Conservation (phyloP, 2,329 filamentous ascomycete genomes). For the Mollisia scopiformis region DNA sequence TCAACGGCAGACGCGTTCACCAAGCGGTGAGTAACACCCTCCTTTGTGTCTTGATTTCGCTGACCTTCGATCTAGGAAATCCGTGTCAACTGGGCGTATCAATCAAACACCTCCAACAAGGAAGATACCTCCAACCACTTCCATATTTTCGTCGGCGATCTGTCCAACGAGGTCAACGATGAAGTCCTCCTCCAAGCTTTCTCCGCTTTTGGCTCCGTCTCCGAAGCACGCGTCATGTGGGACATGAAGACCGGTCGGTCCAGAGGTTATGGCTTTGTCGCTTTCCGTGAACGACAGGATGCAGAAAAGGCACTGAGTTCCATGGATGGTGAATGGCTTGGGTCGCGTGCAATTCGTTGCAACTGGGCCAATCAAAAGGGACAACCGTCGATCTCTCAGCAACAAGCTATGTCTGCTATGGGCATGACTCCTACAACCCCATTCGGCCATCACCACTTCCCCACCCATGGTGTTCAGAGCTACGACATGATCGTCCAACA, state of each 20-base stretch:
- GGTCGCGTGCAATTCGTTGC: constrained; percentile 95
- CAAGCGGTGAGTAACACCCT: constrained; percentile 73
- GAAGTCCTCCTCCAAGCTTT: constrained; percentile 93
- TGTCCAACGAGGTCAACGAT: constrained; percentile 98
- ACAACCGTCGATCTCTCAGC: constrained; percentile 97
- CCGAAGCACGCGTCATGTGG: constrained; percentile 99
- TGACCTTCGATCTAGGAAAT: constrained; percentile 70
- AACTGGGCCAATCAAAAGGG: constrained; percentile 99
- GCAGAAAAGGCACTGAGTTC: constrained; percentile 95
- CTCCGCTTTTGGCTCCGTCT: constrained; percentile 92
- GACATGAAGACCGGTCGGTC: constrained; percentile 99
- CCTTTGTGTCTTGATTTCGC: not conserved
- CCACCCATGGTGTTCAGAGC: constrained; percentile 93
- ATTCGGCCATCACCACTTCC: constrained; percentile 97
- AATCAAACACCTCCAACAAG: constrained; percentile 91
- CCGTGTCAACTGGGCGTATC: constrained; percentile 98
- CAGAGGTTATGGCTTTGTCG: constrained; percentile 96
- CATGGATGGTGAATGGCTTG: constrained; percentile 99
- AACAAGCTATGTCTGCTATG: constrained; percentile 96
- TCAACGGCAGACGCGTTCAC: constrained; percentile 94
- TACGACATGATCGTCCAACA: constrained; percentile 97
- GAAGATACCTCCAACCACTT: constrained; percentile 98
- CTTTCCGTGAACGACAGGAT: constrained; percentile 90
- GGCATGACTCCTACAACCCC: constrained; percentile 97
- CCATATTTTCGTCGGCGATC: constrained; percentile 97